Conservation (phyloP, 805 yeast genomes). For the Ogataea trehaloabstinens region DNA sequence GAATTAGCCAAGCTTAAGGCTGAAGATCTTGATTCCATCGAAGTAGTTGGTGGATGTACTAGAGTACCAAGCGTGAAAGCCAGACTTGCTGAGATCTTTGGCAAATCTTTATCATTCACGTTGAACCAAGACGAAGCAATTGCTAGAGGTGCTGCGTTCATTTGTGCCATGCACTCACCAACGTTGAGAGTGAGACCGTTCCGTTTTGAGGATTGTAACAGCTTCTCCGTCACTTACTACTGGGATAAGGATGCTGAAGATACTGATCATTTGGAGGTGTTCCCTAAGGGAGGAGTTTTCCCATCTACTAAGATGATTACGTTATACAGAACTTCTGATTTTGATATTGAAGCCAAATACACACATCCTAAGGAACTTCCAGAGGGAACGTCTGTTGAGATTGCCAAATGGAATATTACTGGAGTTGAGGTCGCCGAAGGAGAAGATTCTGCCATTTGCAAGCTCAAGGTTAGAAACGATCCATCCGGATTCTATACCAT, state of each 20-base stretch:
- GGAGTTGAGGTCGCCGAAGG: conserved; percentile 84
- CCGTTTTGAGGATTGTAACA: conserved; percentile 95
- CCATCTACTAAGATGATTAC: conserved; percentile 97
- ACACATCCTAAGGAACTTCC: conserved; percentile 74
- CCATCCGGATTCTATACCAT: conserved; percentile 94
- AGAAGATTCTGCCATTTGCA: conserved; percentile 75
- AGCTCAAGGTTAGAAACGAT: conserved; percentile 94
- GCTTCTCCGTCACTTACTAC: conserved; percentile 85
- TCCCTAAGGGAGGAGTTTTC: conserved; percentile 89
- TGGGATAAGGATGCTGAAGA: conserved; percentile 96
- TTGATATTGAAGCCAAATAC: conserved; percentile 81
- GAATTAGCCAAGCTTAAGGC: conserved; percentile 69
- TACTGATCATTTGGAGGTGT: conserved; percentile 88
- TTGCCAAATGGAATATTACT: conserved; percentile 82
- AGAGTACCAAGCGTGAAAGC: conserved; percentile 94
- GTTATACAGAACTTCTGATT: conserved; percentile 86
- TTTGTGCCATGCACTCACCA: conserved; percentile 99
- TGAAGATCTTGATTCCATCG: conserved; percentile 84
- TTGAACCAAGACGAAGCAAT: conserved; percentile 99
- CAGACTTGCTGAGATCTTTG: conserved; percentile 74
- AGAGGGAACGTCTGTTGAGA: conserved; percentile 56
- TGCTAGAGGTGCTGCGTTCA: conserved; percentile 98
- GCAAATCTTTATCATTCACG: conserved; percentile 85
- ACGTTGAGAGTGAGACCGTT: conserved; percentile 97
- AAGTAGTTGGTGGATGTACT: conserved; percentile 96